Evolutionary conservation across 2,329 filamentous ascomycete genomes (phyloP).

Genomic region (Sarocladiaceae sp.): DNA sequence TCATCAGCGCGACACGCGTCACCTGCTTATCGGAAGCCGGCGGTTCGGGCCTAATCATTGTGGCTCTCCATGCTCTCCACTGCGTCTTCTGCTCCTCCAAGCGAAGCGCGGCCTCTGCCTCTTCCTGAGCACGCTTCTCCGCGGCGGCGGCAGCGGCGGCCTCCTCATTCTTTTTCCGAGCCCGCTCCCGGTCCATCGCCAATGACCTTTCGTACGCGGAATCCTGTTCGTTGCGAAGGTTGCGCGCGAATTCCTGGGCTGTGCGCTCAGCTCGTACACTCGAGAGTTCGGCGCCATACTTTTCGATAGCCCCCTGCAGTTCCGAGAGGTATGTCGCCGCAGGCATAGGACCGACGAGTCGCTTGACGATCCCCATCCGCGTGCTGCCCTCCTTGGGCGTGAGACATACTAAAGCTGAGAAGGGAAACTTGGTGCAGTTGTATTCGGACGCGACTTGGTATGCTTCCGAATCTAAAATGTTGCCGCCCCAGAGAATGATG

Average conservation of each 20-base stretch:
- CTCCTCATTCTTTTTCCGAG: slow-evolving; percentile 70
- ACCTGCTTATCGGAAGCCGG: slow-evolving; percentile 56
- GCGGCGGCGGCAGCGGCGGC: slow-evolving; percentile 67
- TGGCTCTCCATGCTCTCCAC: slow-evolving; percentile 79
- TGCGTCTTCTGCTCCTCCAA: slow-evolving; percentile 46
- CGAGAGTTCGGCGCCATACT: slow-evolving; percentile 72
- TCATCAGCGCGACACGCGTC: slow-evolving; percentile 66
- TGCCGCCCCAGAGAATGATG: slow-evolving; percentile 88
- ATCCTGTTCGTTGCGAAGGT: slow-evolving; percentile 82
- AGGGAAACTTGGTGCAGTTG: slow-evolving; percentile 88
- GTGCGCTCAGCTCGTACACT: slow-evolving; percentile 70
- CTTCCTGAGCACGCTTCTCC: slow-evolving; percentile 55
- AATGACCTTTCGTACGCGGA: slow-evolving; percentile 90
- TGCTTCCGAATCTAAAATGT: slow-evolving; percentile 87
- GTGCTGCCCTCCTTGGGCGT: slow-evolving; percentile 80
- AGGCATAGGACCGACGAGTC: slow-evolving; percentile 68
- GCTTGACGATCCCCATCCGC: slow-evolving; percentile 85
- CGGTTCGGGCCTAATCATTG: slow-evolving; percentile 66
- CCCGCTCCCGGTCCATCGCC: slow-evolving; percentile 81
- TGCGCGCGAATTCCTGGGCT: slow-evolving; percentile 77
- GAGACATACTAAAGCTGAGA: slow-evolving; percentile 79
- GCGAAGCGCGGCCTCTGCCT: slow-evolving; percentile 56
- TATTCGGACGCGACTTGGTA: slow-evolving; percentile 89
- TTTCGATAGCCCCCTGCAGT: slow-evolving; percentile 66
- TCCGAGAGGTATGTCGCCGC: slow-evolving; percentile 71